Conservation (phyloP, 2,329 filamentous ascomycete species). For the Diaporthe amygdali region DNA sequence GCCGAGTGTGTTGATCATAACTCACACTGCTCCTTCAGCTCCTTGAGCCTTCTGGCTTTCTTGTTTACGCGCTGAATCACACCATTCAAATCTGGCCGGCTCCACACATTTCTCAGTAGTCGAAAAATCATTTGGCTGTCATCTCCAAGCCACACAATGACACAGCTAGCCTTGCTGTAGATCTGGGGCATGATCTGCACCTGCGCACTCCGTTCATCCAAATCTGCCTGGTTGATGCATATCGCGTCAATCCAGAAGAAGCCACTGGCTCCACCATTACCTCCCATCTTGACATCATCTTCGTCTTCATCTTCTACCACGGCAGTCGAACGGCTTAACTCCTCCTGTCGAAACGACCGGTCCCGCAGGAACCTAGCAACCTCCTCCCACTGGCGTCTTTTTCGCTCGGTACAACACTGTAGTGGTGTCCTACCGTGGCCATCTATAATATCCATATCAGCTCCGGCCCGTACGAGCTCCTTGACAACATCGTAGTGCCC, state of each 20-base stretch:
- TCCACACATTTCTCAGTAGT: not conserved
- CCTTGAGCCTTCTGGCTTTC: not conserved
- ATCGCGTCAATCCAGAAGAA: slow-evolving; percentile 15
- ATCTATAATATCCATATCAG: not conserved
- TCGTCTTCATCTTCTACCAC: not conserved
- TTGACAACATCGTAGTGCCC: slow-evolving; percentile 7
- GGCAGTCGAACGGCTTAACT: not conserved
- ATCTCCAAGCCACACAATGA: slow-evolving; percentile 17
- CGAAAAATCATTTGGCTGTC: slow-evolving; percentile 8
- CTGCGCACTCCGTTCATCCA: slow-evolving; percentile 16
- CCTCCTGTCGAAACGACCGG: not conserved
- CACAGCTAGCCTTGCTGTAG: slow-evolving; percentile 1
- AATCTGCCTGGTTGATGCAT: slow-evolving; percentile 14
- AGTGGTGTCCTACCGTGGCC: not conserved
- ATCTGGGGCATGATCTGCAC: slow-evolving; percentile 18
- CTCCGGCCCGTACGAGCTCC: not conserved
- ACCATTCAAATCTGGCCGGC: not conserved
- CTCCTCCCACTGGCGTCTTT: not conserved
- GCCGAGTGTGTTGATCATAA: not conserved
- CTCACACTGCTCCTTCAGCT: slow-evolving; percentile 10
- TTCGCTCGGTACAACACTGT: not conserved
- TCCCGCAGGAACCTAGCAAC: not conserved
- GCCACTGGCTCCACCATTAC: not conserved
- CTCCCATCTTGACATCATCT: not conserved
- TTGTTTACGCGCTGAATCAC: slow-evolving; percentile 1